These are phyloP conservation scores for Erodium chrysanthum DNA, from an alignment of 441 rosid genomes.

Conservation along the genomic window DNA sequence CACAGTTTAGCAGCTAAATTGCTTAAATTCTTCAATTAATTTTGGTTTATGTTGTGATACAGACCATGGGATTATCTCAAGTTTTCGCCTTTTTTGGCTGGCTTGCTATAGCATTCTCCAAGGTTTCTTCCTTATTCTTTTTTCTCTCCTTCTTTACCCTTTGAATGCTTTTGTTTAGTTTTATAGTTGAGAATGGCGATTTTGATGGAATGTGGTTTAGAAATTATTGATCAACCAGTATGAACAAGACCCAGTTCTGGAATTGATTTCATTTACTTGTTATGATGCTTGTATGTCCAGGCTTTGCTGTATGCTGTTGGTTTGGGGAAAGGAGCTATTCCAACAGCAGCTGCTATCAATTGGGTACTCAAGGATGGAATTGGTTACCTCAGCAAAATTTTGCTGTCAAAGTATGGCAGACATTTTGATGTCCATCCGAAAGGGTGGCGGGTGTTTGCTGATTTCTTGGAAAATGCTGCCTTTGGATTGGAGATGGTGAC, in stretches of 20 bases:
- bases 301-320: slow-evolving; percentile 95
- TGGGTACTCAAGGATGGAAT: slow-evolving; percentile 98
- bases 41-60: slow-evolving; percentile 16
- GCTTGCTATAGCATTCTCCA: slow-evolving; percentile 26
- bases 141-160: background rate
- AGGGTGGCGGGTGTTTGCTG: slow-evolving; percentile 94
- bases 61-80: slow-evolving; percentile 61
- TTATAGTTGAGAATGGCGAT: background rate
- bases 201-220: too few species aligned
- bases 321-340: slow-evolving; percentile 92
- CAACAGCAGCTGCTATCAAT: slow-evolving; percentile 88
- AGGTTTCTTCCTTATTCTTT: slow-evolving; percentile 20
- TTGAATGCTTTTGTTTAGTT: slow-evolving; percentile 8
- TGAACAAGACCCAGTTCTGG: background rate
- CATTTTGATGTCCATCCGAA: slow-evolving; percentile 94
- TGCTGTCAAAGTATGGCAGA: slow-evolving; percentile 81
- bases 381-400: slow-evolving; percentile 84
- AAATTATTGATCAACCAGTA: background rate
- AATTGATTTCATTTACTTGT: slow-evolving; percentile 16
- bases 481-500: slow-evolving; percentile 89
- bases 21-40: slow-evolving; percentile 1
- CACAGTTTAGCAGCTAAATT: background rate
- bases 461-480: slow-evolving; percentile 83
- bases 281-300: slow-evolving; percentile 27
- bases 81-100: slow-evolving; percentile 26